phyloP scores from a whole-genome alignment of 805 yeast genomes.

The Candida anglica region DNA sequence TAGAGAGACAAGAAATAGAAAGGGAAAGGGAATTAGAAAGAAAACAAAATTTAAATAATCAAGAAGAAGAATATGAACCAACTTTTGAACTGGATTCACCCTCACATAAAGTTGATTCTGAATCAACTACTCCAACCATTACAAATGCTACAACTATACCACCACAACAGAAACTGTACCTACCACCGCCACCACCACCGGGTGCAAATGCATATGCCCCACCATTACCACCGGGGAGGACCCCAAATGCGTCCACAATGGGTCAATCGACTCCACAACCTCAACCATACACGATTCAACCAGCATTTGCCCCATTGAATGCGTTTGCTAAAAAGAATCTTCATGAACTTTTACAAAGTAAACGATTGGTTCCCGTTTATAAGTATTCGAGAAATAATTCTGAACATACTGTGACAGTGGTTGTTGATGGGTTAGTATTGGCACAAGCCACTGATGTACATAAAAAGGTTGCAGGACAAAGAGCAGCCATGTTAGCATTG shows the following conservation, averaged over 20 bases:
- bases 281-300: too few relatives aligned
- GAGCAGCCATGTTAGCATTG: conserved; percentile 34
- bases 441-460: conserved; percentile 28
- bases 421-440: conserved; percentile 25
- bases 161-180: too few relatives aligned
- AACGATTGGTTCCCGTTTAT: conserved; percentile 28
- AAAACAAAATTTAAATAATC: not conserved
- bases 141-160: too few relatives aligned
- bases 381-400: conserved; percentile 13
- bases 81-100: not conserved
- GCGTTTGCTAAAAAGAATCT: conserved; percentile 25
- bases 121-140: too few relatives aligned
- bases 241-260: too few relatives aligned
- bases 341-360: conserved; percentile 20
- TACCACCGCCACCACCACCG: conserved; percentile 9
- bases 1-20: not conserved
- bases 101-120: too few relatives aligned
- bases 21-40: not conserved
- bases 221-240: too few relatives aligned
- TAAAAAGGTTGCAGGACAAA: conserved; percentile 35
- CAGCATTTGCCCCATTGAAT: too few relatives aligned
- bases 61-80: conserved; percentile 5
- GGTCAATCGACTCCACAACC: too few relatives aligned
- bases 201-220: not conserved
- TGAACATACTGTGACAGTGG: conserved; percentile 20